Percentiles rank a stretch among this genome's conserved stretches.
These are phyloP conservation scores for Geotrichum europaeum DNA, from an alignment of 1,139 yeast genomes.

Conservation along the genomic window DNA sequence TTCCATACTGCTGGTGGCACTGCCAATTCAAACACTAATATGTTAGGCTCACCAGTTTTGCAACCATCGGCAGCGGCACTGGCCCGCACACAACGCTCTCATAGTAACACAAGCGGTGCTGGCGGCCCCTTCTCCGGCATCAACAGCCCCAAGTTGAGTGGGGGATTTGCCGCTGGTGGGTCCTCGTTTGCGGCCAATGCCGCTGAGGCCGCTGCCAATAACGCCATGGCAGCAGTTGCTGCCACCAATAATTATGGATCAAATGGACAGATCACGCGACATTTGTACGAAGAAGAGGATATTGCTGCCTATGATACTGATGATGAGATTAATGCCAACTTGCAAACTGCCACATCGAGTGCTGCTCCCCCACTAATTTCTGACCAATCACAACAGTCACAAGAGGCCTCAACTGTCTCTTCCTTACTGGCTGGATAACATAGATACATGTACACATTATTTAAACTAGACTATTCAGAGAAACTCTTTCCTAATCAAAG, in stretches of 20 bases:
- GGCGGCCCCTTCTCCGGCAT: neutral
- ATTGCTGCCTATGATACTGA: constrained; percentile 4
- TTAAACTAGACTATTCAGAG: too few relatives aligned
- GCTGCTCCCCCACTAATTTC: neutral
- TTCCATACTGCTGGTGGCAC: constrained; percentile 1
- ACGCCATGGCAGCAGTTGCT: neutral
- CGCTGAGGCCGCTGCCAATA: neutral
- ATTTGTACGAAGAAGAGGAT: constrained; percentile 1
- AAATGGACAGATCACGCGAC: neutral
- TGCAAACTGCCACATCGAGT: neutral
- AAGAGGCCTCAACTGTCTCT: constrained; percentile 10
- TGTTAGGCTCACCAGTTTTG: constrained; percentile 20
- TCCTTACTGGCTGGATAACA: constrained; percentile 3
- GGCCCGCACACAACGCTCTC: constrained; percentile 24
- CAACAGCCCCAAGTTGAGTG: constrained; percentile 7
- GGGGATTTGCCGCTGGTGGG: constrained; percentile 10
- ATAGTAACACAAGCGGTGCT: constrained; percentile 16
- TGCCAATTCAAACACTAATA: constrained; percentile 4
- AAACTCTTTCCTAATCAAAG: too few relatives aligned
- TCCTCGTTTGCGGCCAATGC: neutral
- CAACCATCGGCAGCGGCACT: constrained; percentile 30
- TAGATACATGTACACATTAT: neutral
- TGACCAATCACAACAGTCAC: neutral
- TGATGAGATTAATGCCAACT: neutral
- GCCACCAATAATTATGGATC: neutral